These are phyloP conservation scores for Solanum boliviense DNA, from an alignment of 257 asterid genomes.

Conservation along the genomic window DNA sequence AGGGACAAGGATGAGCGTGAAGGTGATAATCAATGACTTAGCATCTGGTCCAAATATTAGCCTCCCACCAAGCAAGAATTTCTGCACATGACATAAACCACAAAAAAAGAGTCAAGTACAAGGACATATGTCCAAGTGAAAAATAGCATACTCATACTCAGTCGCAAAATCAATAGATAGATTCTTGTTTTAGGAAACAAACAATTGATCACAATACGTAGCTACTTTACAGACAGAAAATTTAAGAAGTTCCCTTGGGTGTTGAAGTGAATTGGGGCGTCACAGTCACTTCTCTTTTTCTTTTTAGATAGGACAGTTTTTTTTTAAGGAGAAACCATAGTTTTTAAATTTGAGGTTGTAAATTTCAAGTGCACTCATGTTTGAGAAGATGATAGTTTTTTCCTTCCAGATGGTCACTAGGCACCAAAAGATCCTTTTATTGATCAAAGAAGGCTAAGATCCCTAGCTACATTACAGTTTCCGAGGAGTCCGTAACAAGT, in stretches of 20 bases:
- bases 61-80: slow-evolving; percentile 55
- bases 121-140: neutral
- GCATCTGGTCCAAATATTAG: slow-evolving; percentile 73
- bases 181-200: neutral
- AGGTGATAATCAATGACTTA: slow-evolving; percentile 43
- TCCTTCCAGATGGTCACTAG: neutral
- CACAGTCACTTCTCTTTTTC: neutral
- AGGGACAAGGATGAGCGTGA: slow-evolving; percentile 52
- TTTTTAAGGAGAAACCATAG: neutral
- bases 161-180: neutral
- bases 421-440: neutral
- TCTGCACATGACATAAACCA: slow-evolving; percentile 27
- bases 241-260: neutral
- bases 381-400: neutral
- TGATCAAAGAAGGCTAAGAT: neutral
- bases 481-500: neutral
- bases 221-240: neutral
- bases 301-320: neutral
- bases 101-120: neutral
- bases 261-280: neutral
- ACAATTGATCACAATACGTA: neutral
- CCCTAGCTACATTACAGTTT: neutral
- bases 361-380: neutral
- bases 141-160: neutral
- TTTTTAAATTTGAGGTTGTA: neutral